Conservation (phyloP, 2,329 filamentous ascomycete species). For the Talaromyces albobiverticillius region DNA sequence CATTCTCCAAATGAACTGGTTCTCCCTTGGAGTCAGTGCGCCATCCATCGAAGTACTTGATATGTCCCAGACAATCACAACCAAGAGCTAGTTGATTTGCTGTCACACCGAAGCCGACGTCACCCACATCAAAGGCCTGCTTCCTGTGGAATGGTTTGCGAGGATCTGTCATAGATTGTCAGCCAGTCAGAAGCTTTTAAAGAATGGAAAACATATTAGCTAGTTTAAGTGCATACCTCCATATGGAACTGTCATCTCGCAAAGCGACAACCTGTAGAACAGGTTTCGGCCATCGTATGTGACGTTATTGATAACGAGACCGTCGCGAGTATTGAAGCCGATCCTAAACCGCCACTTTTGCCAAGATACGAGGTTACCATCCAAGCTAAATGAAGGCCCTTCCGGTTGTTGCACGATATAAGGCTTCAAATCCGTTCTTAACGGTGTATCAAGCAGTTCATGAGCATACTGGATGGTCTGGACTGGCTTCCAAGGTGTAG, state of each 20-base stretch:
- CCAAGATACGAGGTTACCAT: constrained; percentile 59
- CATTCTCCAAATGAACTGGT: constrained; percentile 53
- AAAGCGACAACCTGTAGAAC: constrained; percentile 65
- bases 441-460: constrained; percentile 44
- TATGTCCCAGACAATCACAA: constrained; percentile 68
- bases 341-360: constrained; percentile 65
- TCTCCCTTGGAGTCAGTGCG: constrained; percentile 54
- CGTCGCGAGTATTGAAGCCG: constrained; percentile 62
- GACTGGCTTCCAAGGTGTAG: constrained; percentile 56
- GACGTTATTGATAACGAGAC: constrained; percentile 66
- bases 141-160: constrained; percentile 68
- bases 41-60: constrained; percentile 61
- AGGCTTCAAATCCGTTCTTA: constrained; percentile 60
- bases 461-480: constrained; percentile 54
- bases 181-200: no score
- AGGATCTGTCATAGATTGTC: constrained; percentile 46
- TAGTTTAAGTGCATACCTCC: constrained; percentile 26
- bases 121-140: constrained; percentile 67
- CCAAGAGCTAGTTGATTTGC: constrained; percentile 68
- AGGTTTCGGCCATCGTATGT: constrained; percentile 61
- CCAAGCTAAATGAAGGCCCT: constrained; percentile 59
- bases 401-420: constrained; percentile 64
- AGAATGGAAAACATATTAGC: constrained; percentile 5
- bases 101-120: constrained; percentile 64
- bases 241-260: constrained; percentile 60